Conservation (phyloP, 2,329 filamentous ascomycete species). For the Aspergillus clavatus region DNA sequence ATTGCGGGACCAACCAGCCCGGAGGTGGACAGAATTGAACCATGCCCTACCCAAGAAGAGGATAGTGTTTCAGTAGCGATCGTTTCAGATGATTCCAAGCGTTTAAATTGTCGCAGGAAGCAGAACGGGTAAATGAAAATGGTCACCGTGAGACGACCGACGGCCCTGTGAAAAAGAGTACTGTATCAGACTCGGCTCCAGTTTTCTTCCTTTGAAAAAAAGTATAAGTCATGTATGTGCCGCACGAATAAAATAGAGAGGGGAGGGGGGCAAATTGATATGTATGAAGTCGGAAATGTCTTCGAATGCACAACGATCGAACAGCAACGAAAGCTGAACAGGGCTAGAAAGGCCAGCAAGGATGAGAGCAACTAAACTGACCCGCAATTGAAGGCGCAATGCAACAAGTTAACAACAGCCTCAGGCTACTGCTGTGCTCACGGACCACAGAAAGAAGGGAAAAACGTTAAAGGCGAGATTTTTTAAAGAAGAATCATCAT, state of each 20-base stretch:
- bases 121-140: background rate
- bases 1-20: constrained; percentile 17
- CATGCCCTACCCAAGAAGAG: constrained; percentile 17
- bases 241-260: constrained; percentile 11
- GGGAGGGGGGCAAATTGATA: constrained; percentile 7
- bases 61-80: constrained; percentile 22
- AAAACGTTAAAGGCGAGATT: constrained; percentile 4
- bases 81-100: constrained; percentile 24
- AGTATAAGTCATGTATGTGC: too few species aligned
- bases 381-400: constrained; percentile 15
- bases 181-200: constrained; percentile 8
- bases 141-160: constrained; percentile 10
- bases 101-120: constrained; percentile 9
- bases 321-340: constrained; percentile 11
- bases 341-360: constrained; percentile 12
- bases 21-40: constrained; percentile 13
- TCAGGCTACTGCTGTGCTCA: constrained; percentile 22
- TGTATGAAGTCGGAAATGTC: constrained; percentile 4
- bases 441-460: constrained; percentile 9
- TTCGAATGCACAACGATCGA: constrained; percentile 17
- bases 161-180: constrained; percentile 8
- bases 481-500: constrained; percentile 1
- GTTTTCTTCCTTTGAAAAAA: constrained; percentile 8
- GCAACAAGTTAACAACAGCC: constrained; percentile 20
- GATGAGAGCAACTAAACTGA: constrained; percentile 4